Base-by-base conservation (phyloP, 1,284 basidiomycete species). In the Singerocomus inundabilis region DNA sequence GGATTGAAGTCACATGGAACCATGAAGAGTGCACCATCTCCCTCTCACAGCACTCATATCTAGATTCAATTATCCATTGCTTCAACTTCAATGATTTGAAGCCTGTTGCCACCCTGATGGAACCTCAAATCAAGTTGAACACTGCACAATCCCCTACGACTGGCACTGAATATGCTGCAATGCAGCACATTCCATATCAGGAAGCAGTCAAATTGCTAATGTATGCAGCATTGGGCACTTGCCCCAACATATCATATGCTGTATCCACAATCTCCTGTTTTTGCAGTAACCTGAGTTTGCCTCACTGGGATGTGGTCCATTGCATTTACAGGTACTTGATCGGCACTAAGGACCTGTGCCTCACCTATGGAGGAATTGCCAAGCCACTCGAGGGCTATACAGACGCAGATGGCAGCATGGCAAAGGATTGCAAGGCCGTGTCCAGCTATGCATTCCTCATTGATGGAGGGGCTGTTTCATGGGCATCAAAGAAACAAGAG, bases 401-500 rank as follows among this genome's bases (percentile, higher is more conserved):
- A 1, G 2, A 34, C 4, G 3, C 10, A 4, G 33, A 35, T 12
- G 16, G 16, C 4, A 35, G 34, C 10, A 9, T 21, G 3, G 21
- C 13, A 4, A 52, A 64, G 29, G 52, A 70, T 30, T 15, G 57
- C 1, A 50, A 55, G 4, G 63, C 70, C 0, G 62, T 70, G 1
- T 63, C 62, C 0, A 68, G 72, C 3, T 72, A 69, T 33, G 53
- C 61, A 0, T 72, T 73, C 36, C 29, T 70, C 0, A 38, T 75
- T 1, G 57, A 64, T 36, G 64, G 67, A 0, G 69, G 63, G 1
- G 64, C 70, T 2, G 45, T 76, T 5, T 66, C 58, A 0, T 77
- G 72, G 72, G 51, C 48, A 24, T 57, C 67, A 6, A 71, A 70
- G 49, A 55, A 61, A 8, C 74, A 77, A 9, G 48, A 50, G 6